Base-by-base conservation (phyloP, 768 basidiomycete species). In the Trametes villosa region DNA sequence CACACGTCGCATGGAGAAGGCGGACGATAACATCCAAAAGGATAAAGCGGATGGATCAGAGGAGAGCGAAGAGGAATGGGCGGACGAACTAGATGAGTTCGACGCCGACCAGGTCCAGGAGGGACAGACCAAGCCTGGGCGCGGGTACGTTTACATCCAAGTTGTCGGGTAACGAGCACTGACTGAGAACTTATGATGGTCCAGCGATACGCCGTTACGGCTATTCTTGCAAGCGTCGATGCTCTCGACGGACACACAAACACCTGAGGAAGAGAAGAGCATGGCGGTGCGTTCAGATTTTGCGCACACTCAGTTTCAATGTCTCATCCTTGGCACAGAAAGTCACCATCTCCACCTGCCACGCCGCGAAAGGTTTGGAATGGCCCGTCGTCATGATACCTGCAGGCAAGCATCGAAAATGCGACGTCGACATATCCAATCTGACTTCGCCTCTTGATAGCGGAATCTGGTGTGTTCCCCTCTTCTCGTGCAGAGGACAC, bases 361-460 rank as follows among this genome's bases (percentile, higher is more conserved):
- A 96, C 75, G 85, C 92, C 33, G 92, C 93, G 0, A 96, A 96
- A 71, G 93, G 94, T 0, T 76, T 95, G 9, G 94, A 96, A 72
- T 96, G 93, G 92, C 92, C 94, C 1, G 89, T 94, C 1, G 92
- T 95, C 0, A 87, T 95, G 62, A 77, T 92, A 20, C 89, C 89
- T 24, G 84, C 87, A 15, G 86, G 88, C 88, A 68, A 61, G 33
- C 31, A n/a, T n/a, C n/a, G n/a, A n/a, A n/a, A n/a, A n/a, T n/a
- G n/a, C n/a, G n/a, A n/a, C n/a, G n/a, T n/a, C n/a, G n/a, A n/a
- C n/a, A n/a, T n/a, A n/a, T n/a, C n/a, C n/a, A n/a, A n/a, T n/a
- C n/a, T n/a, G n/a, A n/a, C n/a, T n/a, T n/a, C n/a, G n/a, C n/a
- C n/a, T n/a, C 11, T 58, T 36, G 15, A 22, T 57, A 91, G 91